A percentile compares a stretch with the other conserved stretches of the same genome.
Evolutionary conservation across 2,329 filamentous ascomycete species (phyloP).

Genomic region (Orbilia javanica): DNA sequence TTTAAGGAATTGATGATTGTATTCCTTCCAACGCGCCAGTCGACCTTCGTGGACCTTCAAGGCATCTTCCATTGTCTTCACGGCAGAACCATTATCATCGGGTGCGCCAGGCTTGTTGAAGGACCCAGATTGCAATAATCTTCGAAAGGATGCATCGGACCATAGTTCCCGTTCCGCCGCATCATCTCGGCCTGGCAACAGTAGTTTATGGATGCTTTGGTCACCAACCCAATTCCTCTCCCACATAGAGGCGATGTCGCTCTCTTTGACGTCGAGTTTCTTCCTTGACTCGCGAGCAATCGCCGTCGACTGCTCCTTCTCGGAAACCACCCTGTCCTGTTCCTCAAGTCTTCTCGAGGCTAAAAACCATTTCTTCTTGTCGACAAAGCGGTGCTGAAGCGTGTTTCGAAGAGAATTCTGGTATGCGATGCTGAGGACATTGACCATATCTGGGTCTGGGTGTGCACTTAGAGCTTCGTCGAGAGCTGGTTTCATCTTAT

Average conservation of each 20-base stretch:
- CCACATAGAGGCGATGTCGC: slow-evolving; percentile 61
- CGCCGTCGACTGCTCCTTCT: slow-evolving; percentile 36
- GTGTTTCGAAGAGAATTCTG: slow-evolving; percentile 47
- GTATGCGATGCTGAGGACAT: slow-evolving; percentile 49
- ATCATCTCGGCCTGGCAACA: slow-evolving; percentile 58
- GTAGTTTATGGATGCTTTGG: slow-evolving; percentile 60
- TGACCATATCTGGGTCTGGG: slow-evolving; percentile 57
- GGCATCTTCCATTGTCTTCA: slow-evolving; percentile 59
- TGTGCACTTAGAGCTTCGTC: slow-evolving; percentile 58
- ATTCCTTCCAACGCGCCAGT: slow-evolving; percentile 42
- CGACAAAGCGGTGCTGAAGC: slow-evolving; percentile 54
- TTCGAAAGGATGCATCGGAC: slow-evolving; percentile 60
- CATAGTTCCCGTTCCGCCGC: slow-evolving; percentile 60
- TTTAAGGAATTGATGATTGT: slow-evolving; percentile 40
- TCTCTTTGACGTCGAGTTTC: slow-evolving; percentile 48
- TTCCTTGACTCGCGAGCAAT: slow-evolving; percentile 40
- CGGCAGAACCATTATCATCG: slow-evolving; percentile 24
- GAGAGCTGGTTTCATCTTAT: slow-evolving; percentile 57
- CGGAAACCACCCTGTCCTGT: slow-evolving; percentile 25
- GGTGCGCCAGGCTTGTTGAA: slow-evolving; percentile 39
- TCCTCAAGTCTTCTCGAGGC: slow-evolving; percentile 48
- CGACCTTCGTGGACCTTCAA: slow-evolving; percentile 45
- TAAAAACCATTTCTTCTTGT: slow-evolving; percentile 57
- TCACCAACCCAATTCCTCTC: slow-evolving; percentile 62
- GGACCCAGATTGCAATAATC: slow-evolving; percentile 59